Conservation (phyloP, 1,284 basidiomycete genomes). For the Tremellales sp. region DNA sequence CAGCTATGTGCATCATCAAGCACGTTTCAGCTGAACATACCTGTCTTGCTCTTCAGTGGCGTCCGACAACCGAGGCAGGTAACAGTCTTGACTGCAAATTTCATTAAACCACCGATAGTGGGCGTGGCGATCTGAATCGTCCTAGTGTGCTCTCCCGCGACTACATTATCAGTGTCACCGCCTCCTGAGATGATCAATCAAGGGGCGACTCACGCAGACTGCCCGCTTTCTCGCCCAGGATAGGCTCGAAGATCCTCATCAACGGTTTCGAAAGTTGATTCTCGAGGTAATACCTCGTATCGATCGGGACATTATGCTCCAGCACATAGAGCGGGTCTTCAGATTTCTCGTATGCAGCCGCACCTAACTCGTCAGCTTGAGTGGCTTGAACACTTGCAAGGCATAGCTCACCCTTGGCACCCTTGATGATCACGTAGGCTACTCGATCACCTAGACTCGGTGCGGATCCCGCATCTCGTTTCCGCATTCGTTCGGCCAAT, state of each 20-base stretch:
- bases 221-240: conserved; percentile 81
- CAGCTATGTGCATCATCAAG: conserved; percentile 7
- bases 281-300: conserved; percentile 94
- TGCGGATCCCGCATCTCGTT: conserved; percentile 90
- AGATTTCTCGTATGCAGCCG: conserved; percentile 96
- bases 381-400: background rate
- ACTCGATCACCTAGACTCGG: conserved; percentile 92
- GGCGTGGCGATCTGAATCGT: conserved; percentile 92
- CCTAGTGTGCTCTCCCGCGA: conserved; percentile 88
- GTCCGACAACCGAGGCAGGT: conserved; percentile 94
- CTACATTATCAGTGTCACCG: conserved; percentile 50
- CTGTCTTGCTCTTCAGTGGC: conserved; percentile 64
- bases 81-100: conserved; percentile 88
- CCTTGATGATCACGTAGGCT: conserved; percentile 94
- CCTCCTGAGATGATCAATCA: too few species aligned
- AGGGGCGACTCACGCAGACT: conserved; percentile 63
- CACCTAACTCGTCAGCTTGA: conserved; percentile 58
- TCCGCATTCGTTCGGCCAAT: conserved; percentile 87
- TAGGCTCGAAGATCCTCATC: conserved; percentile 96
- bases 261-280: conserved; percentile 94
- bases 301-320: conserved; percentile 93
- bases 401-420: conserved; percentile 67
- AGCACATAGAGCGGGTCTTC: conserved; percentile 94
- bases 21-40: too few species aligned
- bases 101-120: conserved; percentile 91